phyloP scores from a whole-genome alignment of 139 green algal species.

The Chlamydomonas asymmetrica region DNA sequence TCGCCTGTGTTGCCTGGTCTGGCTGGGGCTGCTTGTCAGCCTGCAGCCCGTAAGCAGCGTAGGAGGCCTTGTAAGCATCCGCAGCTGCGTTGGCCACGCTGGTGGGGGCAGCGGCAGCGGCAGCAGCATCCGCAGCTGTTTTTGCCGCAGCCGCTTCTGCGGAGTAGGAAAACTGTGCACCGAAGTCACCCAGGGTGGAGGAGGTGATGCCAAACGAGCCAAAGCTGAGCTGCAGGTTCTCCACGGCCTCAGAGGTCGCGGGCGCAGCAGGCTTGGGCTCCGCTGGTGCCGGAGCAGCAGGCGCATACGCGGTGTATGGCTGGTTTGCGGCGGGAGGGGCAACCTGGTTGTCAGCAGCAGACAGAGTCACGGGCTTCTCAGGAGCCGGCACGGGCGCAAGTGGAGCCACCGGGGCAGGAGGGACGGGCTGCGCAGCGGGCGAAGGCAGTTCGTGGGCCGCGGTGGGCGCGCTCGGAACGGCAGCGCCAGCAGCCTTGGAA shows the following conservation, averaged over 20 bases:
- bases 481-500: constrained; percentile 1
- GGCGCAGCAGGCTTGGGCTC: constrained; percentile 1
- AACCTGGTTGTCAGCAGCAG: constrained; percentile 29
- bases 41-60: too few relatives aligned
- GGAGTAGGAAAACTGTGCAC: constrained; percentile 22
- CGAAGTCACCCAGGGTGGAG: constrained; percentile 30
- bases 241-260: constrained; percentile 15
- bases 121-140: constrained; percentile 7
- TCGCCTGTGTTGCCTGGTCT: too few relatives aligned
- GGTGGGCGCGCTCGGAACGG: neutral
- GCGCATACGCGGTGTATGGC: constrained; percentile 2
- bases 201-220: constrained; percentile 40
- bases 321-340: neutral
- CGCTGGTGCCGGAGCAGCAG: constrained; percentile 2
- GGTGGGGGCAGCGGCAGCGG: neutral
- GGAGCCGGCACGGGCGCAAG: neutral
- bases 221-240: constrained; percentile 41
- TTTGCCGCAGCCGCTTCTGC: constrained; percentile 1
- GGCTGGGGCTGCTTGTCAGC: too few relatives aligned
- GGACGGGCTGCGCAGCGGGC: neutral
- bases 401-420: neutral
- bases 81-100: neutral
- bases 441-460: neutral
- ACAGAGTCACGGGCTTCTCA: constrained; percentile 24
- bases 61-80: constrained; percentile 24